Conservation (phyloP, 768 basidiomycete genomes). For the Mycena haematopus region DNA sequence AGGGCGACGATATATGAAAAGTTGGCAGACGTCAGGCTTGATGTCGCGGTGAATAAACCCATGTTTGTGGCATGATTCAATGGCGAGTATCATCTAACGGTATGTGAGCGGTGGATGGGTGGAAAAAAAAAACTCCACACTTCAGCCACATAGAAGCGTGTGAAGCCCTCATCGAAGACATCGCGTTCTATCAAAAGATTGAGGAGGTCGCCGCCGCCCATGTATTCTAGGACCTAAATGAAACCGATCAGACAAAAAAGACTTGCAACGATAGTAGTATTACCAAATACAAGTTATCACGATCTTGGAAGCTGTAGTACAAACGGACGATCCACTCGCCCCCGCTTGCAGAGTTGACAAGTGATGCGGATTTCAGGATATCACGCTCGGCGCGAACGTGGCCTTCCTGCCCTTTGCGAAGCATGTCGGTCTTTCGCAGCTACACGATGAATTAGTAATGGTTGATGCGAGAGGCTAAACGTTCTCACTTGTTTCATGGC, state of each 20-base stretch:
- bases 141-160: constrained; percentile 94
- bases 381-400: constrained; percentile 97
- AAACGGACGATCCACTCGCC: constrained; percentile 95
- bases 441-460: constrained; percentile 41
- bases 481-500: constrained; percentile 92
- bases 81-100: constrained; percentile 87
- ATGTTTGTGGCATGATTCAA: constrained; percentile 91
- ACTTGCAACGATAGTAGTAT: constrained; percentile 35
- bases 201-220: constrained; percentile 96
- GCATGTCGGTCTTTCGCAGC: constrained; percentile 91
- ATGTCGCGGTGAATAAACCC: constrained; percentile 99
- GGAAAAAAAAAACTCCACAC: constrained; percentile 45
- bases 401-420: constrained; percentile 96
- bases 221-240: constrained; percentile 85
- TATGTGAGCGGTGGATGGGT: constrained; percentile 24
- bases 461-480: constrained; percentile 7
- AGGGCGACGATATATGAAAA: constrained; percentile 29
- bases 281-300: constrained; percentile 93
- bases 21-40: constrained; percentile 77
- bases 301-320: constrained; percentile 94
- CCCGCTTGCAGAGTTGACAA: constrained; percentile 72
- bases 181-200: constrained; percentile 94
- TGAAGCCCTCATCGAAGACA: constrained; percentile 89
- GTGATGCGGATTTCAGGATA: constrained; percentile 87
- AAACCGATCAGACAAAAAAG: constrained; percentile 38